Evolutionary conservation across 306 rosid genomes (phyloP).

Genomic region (Glycine tomentella): DNA sequence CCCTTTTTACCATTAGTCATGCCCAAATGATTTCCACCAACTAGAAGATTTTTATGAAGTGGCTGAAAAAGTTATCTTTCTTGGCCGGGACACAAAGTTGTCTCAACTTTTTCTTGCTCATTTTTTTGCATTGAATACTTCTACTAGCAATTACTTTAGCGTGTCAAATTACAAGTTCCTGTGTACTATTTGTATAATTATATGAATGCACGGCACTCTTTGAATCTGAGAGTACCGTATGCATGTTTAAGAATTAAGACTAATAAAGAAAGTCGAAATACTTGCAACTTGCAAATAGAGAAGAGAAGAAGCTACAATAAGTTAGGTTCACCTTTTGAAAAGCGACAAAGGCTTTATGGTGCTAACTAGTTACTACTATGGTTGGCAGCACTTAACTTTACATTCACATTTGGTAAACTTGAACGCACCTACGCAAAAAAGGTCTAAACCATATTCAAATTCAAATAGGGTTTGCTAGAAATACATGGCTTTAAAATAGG

Average conservation of each 20-base stretch:
- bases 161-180: neutral
- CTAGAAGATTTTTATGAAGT: neutral
- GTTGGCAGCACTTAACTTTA: neutral
- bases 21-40: conserved; percentile 27
- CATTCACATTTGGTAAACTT: neutral
- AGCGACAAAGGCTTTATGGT: neutral
- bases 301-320: no score
- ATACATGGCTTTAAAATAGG: neutral
- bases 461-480: no score
- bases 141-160: neutral
- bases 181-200: neutral
- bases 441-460: neutral
- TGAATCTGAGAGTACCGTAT: neutral
- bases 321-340: neutral
- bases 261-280: neutral
- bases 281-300: neutral
- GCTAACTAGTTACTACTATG: neutral
- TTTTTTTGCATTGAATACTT: neutral
- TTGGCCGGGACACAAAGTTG: neutral
- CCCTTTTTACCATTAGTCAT: conserved; percentile 24
- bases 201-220: neutral
- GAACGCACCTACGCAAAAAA: neutral
- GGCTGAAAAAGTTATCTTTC: conserved; percentile 6
- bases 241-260: neutral
- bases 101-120: neutral